These are phyloP conservation scores for Zygosaccharomyces kombuchaensis DNA, from an alignment of 805 yeast species.

Conservation along the genomic window DNA sequence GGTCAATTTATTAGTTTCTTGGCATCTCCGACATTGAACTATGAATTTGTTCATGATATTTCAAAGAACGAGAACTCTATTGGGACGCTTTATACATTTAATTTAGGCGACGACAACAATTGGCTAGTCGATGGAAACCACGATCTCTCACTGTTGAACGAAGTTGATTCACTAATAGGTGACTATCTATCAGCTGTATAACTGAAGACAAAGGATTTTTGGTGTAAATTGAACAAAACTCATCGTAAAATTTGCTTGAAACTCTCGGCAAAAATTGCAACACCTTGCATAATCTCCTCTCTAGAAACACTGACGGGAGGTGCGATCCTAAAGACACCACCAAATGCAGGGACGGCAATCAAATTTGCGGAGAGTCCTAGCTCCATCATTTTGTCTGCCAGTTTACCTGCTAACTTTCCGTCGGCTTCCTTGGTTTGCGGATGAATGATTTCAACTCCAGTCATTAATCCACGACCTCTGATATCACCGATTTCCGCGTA, in stretches of 20 bases:
- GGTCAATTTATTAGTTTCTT: too few species aligned
- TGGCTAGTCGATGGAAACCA: too few species aligned
- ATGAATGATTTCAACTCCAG: slow-evolving; percentile 21
- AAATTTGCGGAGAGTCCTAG: slow-evolving; percentile 29
- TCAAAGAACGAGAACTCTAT: too few species aligned
- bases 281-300: slow-evolving; percentile 20
- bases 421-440: slow-evolving; percentile 19
- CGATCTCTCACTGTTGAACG: too few species aligned
- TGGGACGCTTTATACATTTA: too few species aligned
- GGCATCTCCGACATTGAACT: too few species aligned
- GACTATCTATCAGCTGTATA: too few species aligned
- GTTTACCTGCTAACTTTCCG: slow-evolving; percentile 8
- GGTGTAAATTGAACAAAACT: not conserved
- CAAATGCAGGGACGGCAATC: slow-evolving; percentile 24
- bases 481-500: slow-evolving; percentile 20
- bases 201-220: not conserved
- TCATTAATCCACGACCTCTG: slow-evolving; percentile 24
- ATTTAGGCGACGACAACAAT: too few species aligned
- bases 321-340: slow-evolving; percentile 26
- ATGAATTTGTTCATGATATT: too few species aligned
- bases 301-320: slow-evolving; percentile 29
- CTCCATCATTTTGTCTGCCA: slow-evolving; percentile 18
- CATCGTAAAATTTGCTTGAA: slow-evolving; percentile 1
- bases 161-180: too few species aligned
- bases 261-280: slow-evolving; percentile 9